Conservation (phyloP, 83 land plant species). For the Diphasiastrum complanatum region DNA sequence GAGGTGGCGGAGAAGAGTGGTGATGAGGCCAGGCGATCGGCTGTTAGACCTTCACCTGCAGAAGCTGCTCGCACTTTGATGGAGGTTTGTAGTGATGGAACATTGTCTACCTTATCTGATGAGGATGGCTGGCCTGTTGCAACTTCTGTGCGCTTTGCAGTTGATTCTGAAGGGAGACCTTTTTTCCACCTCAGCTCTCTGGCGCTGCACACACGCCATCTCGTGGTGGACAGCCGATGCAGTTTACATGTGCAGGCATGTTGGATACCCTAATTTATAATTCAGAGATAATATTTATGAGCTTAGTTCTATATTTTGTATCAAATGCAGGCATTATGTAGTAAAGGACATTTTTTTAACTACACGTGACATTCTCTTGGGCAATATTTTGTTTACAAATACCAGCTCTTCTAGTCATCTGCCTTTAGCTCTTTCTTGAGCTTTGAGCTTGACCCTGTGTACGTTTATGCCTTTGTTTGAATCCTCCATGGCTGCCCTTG, state of each 20-base stretch:
- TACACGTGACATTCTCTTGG: not conserved
- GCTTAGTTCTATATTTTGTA: not conserved
- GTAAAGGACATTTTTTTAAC: not conserved
- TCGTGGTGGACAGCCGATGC: slow-evolving; percentile 25
- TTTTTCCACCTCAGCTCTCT: slow-evolving; percentile 24
- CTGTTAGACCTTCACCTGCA: slow-evolving; percentile 35
- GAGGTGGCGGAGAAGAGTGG: no score
- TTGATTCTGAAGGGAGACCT: slow-evolving; percentile 30
- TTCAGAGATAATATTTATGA: not conserved
- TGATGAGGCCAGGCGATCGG: no score
- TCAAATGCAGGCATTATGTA: not conserved
- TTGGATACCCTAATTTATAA: not conserved
- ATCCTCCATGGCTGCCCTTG: no score
- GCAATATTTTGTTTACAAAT: no score
- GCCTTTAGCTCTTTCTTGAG: no score
- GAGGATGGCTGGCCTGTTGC: slow-evolving; percentile 35
- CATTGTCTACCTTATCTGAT: slow-evolving; percentile 28
- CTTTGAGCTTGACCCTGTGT: no score
- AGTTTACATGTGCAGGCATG: slow-evolving; percentile 38
- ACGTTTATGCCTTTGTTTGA: no score
- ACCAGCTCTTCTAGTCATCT: no score
- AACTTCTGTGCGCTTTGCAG: slow-evolving; percentile 28
- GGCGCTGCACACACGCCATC: slow-evolving; percentile 18
- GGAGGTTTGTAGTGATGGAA: slow-evolving; percentile 33
- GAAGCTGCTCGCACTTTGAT: slow-evolving; percentile 30